Base-by-base conservation (phyloP, 495 filamentous ascomycete genomes). In the Symbiotaphrina buchneri region DNA sequence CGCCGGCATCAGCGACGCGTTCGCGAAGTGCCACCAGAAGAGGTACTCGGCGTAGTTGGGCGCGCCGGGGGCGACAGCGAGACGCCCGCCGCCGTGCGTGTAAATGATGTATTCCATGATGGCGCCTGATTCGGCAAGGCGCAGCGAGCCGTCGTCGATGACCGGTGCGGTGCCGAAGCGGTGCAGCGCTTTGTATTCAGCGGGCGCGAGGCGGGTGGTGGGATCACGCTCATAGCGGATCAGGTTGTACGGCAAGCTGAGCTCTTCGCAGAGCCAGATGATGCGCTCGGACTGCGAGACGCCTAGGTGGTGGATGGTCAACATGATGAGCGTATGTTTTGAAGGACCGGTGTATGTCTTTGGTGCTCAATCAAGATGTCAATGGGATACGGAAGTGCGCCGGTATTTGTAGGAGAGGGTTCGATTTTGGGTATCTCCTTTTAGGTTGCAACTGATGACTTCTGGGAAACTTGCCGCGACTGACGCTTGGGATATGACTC, bases 191-290 rank as follows among this genome's bases (percentile, higher is more conserved):
- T 59, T 54, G 44, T 56, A 51, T 5, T 57, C 57, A n/a, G 59
- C 49, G 0, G 65, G 67, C 1, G 65, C 47, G 34, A 71, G 41
- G n/a, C n/a, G n/a, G n/a, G n/a, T n/a, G 6, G 65, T 21, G 3
- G 63, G 65, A 14, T 46, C 43, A 28, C 66, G 56, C 10, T 55
- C 38, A 51, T 72, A 61, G 23, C 47, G 42, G 20, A 56, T 58
- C 23, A 63, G 48, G 6, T 52, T 40, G 46, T 72, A 71, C 4
- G 51, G 38, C 27, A 74, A 43, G 28, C 38, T 39, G 20, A 73
- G 64, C 42, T 75, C 68, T 46, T 75, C 67, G 42, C 59, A 63
- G 37, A 74, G 63, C 59, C 59, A 74, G 43, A 61, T 38, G 18
- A 71, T 52, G 39, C 67, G 67, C n/a, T n/a, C n/a, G n/a, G n/a